These are phyloP conservation scores for Dinochytrium kinnereticum DNA, from an alignment of 371 early-diverging fungal species.

Conservation along the genomic window DNA sequence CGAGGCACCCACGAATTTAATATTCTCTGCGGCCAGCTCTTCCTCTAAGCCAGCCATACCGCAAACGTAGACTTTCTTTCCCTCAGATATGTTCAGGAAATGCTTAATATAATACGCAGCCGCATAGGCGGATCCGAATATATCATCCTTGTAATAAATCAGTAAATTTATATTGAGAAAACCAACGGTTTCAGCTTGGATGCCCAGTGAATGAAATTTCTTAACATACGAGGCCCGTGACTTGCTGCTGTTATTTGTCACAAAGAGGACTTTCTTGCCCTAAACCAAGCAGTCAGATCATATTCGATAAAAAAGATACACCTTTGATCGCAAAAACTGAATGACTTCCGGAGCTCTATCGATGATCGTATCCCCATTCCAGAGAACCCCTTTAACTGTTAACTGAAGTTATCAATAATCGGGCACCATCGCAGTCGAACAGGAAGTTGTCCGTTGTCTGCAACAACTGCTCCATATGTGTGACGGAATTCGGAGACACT, in stretches of 20 bases:
- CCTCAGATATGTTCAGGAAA: conserved; percentile 74
- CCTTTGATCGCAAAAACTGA: conserved; percentile 70
- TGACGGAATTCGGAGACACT: too few species aligned
- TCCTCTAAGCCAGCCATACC: conserved; percentile 89
- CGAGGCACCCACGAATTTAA: conserved; percentile 62
- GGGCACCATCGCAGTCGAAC: conserved; percentile 93
- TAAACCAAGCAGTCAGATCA: too few species aligned
- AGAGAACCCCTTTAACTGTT: conserved; percentile 80
- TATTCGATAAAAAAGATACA: too few species aligned
- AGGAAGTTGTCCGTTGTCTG: conserved; percentile 80
- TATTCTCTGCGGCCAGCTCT: conserved; percentile 81
- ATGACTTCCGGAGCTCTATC: conserved; percentile 74
- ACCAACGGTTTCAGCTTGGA: conserved; percentile 71
- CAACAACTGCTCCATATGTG: not conserved
- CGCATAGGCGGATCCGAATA: conserved; percentile 94
- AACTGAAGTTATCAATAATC: not conserved
- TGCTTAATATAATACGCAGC: conserved; percentile 91
- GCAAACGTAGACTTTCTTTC: conserved; percentile 89
- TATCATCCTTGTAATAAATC: conserved; percentile 70
- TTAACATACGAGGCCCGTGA: conserved; percentile 78
- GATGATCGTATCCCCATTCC: conserved; percentile 79
- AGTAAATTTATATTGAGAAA: too few species aligned
- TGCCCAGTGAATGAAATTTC: conserved; percentile 81
- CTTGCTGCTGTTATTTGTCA: conserved; percentile 95
- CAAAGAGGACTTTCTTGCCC: conserved; percentile 89